phyloP scores from a whole-genome alignment of 2,329 filamentous ascomycete genomes.

The Sporothrix euskadiensis region DNA sequence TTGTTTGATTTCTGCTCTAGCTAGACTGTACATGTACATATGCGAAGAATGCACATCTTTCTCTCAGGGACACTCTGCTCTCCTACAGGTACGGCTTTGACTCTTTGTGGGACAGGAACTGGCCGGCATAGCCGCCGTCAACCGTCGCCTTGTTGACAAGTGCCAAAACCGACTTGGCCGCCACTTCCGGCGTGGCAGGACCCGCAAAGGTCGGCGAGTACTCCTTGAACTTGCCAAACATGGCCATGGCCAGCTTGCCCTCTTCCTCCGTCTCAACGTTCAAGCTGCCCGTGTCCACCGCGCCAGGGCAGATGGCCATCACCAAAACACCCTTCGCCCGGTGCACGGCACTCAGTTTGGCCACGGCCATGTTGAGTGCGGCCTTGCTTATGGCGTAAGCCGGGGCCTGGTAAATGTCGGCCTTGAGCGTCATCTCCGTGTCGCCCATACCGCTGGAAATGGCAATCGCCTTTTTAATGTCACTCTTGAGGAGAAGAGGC shows the following conservation, averaged over 20 bases:
- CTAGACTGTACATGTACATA: neutral
- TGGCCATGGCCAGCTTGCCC: conserved; percentile 19
- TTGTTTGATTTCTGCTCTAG: neutral
- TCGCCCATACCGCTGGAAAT: neutral
- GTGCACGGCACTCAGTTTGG: neutral
- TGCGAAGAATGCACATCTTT: neutral
- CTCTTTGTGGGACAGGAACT: neutral
- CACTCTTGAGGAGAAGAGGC: neutral
- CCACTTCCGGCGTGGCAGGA: neutral
- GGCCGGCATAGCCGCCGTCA: neutral
- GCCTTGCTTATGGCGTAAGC: neutral
- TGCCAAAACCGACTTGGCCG: neutral
- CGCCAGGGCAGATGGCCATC: conserved; percentile 1
- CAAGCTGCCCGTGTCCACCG: neutral
- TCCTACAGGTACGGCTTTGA: neutral
- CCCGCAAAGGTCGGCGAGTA: conserved; percentile 28
- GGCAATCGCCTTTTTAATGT: neutral
- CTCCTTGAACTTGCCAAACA: conserved; percentile 29
- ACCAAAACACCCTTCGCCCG: neutral
- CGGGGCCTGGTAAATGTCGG: conserved; percentile 7
- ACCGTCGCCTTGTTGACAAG: neutral
- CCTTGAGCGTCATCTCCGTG: neutral
- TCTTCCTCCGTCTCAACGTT: conserved; percentile 27
- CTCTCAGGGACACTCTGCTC: too few species aligned
- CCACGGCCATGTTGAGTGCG: neutral